Conservation (phyloP, 2,329 filamentous ascomycete genomes). For the Claviceps sorghi region DNA sequence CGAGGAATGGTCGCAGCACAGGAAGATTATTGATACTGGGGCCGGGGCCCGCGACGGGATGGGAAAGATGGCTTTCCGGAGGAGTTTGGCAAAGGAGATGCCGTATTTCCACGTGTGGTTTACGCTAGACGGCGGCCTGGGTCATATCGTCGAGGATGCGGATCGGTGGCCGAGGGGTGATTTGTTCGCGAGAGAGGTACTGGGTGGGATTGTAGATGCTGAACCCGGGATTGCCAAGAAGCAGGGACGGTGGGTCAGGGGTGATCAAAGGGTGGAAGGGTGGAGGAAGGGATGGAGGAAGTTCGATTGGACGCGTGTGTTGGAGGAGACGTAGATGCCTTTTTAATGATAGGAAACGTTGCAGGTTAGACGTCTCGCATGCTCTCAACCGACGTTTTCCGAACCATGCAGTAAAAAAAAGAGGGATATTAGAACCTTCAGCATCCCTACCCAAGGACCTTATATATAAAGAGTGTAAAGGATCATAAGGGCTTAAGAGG, state of each 20-base stretch:
- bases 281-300: constrained; percentile 80
- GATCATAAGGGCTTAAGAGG: no score
- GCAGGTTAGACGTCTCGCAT: no score
- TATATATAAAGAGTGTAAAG: no score
- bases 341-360: not conserved
- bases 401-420: no score
- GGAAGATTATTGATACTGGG: constrained; percentile 81
- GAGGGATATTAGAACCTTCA: no score
- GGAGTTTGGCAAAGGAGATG: constrained; percentile 81
- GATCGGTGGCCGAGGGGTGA: constrained; percentile 80
- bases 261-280: constrained; percentile 53
- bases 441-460: no score
- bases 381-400: no score
- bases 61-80: constrained; percentile 69
- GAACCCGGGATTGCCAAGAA: constrained; percentile 74
- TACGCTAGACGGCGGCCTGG: constrained; percentile 75
- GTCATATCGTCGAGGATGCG: constrained; percentile 80
- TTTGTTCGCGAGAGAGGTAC: constrained; percentile 77
- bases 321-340: constrained; percentile 23
- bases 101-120: constrained; percentile 99
- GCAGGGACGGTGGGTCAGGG: constrained; percentile 71
- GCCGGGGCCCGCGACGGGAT: constrained; percentile 44
- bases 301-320: constrained; percentile 70
- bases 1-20: constrained; percentile 91
- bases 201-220: constrained; percentile 82